Base-by-base conservation (phyloP, 2,329 filamentous ascomycete species). In the Epichloe amarillans region DNA sequence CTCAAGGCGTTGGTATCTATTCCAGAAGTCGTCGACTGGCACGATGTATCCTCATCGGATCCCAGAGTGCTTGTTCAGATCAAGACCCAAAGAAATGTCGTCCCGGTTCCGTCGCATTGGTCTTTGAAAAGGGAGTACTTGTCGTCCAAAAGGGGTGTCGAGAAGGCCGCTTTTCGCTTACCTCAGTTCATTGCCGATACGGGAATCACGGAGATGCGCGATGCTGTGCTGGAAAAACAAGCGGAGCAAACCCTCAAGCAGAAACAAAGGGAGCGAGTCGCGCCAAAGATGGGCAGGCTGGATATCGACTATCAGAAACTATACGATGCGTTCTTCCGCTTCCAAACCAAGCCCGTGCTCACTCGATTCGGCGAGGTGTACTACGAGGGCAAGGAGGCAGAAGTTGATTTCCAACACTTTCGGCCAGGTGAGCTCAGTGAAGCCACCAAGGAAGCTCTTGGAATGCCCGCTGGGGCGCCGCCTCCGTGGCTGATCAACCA, bases 221-320 rank as follows among this genome's bases (percentile, higher is more conserved):
- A 97, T 64, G 91, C 93, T 3, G 89, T 94, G 0, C 71, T 97
- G 44, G 93, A 97, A 67, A 97, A 98, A 67, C 89, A 97, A 66
- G 89, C 90, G 48, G 84, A 95, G 61, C 87, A 93, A 59, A 84
- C 81, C 1, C 72, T 98, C 59, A 96, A 96, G 69, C 90, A 96
- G 66, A 96, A 95, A 67, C 90, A 96, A 70, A 81, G 93, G 46
- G 93, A 96, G 68, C 79, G 93, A 44, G 93, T 98, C 12, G 84
- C 89, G 55, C 89, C 89, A 30, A 97, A 97, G 70, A 93, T 96
- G 79, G 93, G 93, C 55, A 94, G 93, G 67, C 76, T 98, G 47
- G 93, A 98, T 66, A 97, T 98, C 58, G 93, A 98, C 68, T 98
- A 98, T 67, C 88, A 95, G 64, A 96, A 93, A 66, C 81, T 97